Conservation (phyloP, 148 eudicot genomes). For the Mesembryanthemum crystallinum region DNA sequence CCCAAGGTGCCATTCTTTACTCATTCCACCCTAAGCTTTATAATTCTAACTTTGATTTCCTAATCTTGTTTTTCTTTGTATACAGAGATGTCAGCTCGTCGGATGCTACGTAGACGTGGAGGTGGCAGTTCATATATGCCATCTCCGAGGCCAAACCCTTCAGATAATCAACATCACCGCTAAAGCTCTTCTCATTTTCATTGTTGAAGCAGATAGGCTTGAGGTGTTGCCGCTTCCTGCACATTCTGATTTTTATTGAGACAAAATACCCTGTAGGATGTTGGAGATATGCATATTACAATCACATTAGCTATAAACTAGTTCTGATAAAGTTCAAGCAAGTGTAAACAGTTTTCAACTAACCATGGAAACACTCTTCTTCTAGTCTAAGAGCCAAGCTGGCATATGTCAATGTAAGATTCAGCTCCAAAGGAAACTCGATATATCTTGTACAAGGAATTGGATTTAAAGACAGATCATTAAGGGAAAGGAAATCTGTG, state of each 20-base stretch:
- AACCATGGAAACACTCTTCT: no score
- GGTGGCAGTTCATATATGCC: neutral
- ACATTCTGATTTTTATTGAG: no score
- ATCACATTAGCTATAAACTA: no score
- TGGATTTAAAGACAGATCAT: no score
- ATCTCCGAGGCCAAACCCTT: conserved; percentile 8
- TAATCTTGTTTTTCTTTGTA: neutral
- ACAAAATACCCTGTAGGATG: no score
- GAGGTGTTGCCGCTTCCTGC: no score
- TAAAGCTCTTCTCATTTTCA: neutral
- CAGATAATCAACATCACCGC: neutral
- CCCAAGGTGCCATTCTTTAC: neutral
- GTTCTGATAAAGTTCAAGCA: neutral
- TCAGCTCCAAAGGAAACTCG: conserved; percentile 3
- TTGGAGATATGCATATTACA: no score
- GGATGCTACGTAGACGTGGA: neutral
- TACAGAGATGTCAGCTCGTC: conserved; percentile 7
- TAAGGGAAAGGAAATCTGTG: no score
- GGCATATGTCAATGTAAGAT: no score
- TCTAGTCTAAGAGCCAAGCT: no score
- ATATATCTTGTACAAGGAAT: no score
- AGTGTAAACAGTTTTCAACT: neutral
- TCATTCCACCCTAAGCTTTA: neutral
- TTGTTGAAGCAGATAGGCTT: neutral
- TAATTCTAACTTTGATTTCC: neutral